Conservation (phyloP, 768 basidiomycete genomes). For the Suillus variegatus region DNA sequence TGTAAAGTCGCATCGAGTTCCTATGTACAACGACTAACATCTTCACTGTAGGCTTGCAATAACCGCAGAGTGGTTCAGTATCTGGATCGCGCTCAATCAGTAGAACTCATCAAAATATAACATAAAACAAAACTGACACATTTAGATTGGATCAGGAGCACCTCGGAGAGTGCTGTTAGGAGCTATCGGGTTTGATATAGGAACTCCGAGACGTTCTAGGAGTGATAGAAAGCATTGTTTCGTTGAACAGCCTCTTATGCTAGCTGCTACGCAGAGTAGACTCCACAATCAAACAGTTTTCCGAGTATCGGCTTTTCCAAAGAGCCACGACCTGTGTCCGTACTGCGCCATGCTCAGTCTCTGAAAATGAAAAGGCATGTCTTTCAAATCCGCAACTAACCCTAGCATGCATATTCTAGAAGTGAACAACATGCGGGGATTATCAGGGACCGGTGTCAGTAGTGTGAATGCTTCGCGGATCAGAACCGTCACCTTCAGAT, state of each 20-base stretch:
- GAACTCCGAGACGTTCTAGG: background rate
- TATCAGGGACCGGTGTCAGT: conserved; percentile 3
- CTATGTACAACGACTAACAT: conserved; percentile 10
- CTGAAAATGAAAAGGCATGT: background rate
- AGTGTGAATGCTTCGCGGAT: background rate
- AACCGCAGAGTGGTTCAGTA: conserved; percentile 22
- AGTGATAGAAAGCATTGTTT: background rate
- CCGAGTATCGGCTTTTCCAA: background rate
- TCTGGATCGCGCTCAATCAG: conserved; percentile 16
- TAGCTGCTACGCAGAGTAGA: background rate
- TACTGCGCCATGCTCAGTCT: background rate
- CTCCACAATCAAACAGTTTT: background rate
- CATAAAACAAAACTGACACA: conserved; percentile 18
- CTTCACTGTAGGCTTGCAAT: conserved; percentile 24
- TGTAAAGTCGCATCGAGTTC: background rate
- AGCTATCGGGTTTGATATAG: conserved; percentile 19
- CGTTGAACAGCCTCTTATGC: background rate
- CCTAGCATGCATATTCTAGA: background rate
- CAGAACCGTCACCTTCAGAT: background rate
- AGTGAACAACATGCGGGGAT: background rate
- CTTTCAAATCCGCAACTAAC: background rate
- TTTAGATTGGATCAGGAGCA: conserved; percentile 24
- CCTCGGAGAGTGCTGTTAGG: conserved; percentile 30
- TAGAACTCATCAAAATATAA: background rate
- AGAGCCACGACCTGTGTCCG: background rate